phyloP scores from a whole-genome alignment of 140 eudicot species.

The Stevia rebaudiana region DNA sequence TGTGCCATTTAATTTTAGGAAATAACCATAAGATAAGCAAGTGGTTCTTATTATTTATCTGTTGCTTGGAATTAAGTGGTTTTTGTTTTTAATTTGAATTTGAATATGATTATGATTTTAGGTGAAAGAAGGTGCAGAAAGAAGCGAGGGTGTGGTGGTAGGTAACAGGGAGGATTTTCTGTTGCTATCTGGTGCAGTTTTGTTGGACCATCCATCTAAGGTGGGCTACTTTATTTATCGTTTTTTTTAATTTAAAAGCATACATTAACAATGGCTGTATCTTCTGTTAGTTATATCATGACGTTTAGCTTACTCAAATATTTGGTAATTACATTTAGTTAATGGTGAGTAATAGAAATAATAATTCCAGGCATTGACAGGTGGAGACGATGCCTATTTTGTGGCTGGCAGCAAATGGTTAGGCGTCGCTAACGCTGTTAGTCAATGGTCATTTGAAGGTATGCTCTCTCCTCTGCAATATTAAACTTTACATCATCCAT shows the following conservation, averaged over 20 bases:
- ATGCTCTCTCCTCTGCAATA: background rate
- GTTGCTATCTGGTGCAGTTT: constrained; percentile 65
- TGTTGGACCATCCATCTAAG: constrained; percentile 65
- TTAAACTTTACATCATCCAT: background rate
- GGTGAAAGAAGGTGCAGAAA: no score
- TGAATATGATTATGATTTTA: no score
- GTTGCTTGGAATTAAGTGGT: no score
- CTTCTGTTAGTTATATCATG: background rate
- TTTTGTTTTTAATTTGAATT: no score
- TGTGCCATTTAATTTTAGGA: no score
- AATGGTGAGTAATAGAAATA: constrained; percentile 59
- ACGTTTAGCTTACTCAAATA: no score
- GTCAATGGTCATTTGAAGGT: constrained; percentile 90
- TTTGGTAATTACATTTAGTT: background rate
- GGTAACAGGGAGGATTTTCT: constrained; percentile 58
- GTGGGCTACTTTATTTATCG: no score
- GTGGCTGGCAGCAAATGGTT: constrained; percentile 56
- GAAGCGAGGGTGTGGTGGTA: no score
- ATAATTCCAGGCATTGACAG: constrained; percentile 98
- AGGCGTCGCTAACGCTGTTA: constrained; percentile 78
- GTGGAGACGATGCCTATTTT: constrained; percentile 90
- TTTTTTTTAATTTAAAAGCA: no score
- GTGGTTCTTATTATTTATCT: no score
- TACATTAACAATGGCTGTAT: no score
- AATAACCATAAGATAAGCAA: no score